Conservation (phyloP, 345 rosid genomes). For the Carallia pectinifolia region DNA sequence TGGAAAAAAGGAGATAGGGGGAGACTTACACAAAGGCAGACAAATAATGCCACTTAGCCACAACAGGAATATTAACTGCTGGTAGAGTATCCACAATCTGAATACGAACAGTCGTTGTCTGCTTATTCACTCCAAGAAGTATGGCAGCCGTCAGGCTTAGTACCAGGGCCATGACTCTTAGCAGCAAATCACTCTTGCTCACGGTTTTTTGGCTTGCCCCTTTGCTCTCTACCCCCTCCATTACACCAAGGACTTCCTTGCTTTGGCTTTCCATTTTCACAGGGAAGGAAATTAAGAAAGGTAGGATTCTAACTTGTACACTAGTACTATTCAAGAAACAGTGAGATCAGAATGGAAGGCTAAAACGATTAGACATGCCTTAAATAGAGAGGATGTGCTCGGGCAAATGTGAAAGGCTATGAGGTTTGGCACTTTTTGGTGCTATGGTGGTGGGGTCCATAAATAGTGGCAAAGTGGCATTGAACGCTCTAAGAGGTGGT, state of each 20-base stretch:
- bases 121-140: slow-evolving; percentile 49
- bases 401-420: too few relatives aligned
- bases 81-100: slow-evolving; percentile 44
- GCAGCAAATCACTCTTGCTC: slow-evolving; percentile 2
- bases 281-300: too few relatives aligned
- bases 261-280: background rate
- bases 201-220: background rate
- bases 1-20: background rate
- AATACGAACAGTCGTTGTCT: slow-evolving; percentile 42
- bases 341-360: too few relatives aligned
- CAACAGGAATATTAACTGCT: slow-evolving; percentile 43
- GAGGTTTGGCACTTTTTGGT: background rate
- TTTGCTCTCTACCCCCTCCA: slow-evolving; percentile 8
- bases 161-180: slow-evolving; percentile 50
- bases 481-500: background rate
- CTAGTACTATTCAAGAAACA: too few relatives aligned
- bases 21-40: slow-evolving; percentile 65
- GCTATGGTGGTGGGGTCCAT: background rate
- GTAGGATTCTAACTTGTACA: too few relatives aligned
- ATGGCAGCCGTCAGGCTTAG: slow-evolving; percentile 49
- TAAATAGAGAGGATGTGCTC: too few relatives aligned
- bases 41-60: slow-evolving; percentile 54
- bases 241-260: background rate
- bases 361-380: too few relatives aligned
- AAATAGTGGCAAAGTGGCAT: background rate